Base-by-base conservation (phyloP, 192 early-diverging fungal species). In the Haplosporangium gracile region DNA sequence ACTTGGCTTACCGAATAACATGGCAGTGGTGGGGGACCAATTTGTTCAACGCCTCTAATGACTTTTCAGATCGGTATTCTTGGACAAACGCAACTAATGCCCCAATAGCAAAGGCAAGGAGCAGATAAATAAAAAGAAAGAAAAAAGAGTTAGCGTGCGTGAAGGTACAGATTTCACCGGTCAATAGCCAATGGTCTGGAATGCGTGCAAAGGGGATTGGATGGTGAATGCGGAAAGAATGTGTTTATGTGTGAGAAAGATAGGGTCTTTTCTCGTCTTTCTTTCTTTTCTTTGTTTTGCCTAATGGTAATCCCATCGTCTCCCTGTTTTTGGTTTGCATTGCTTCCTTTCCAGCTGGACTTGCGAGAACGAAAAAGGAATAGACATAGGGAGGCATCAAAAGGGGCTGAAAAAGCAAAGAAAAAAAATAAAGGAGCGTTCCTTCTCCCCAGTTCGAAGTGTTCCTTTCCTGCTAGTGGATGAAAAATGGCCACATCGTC, bases 1-100 rank as follows among this genome's bases (percentile, higher is more conserved):
- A n/a, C 78, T 13, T 5, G 36, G 40, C 85, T 74, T 92, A 96
- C 93, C 96, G 90, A 47, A 93, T 85, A n/a, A 96, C 92, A 89
- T 95, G 94, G 88, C 95, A 96, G 79, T 95, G 90, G 82, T 96
- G 95, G n/a, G 97, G 97, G 11, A 96, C 96, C 29, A 97, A 86
- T 72, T 95, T 94, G 86, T 96, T 96, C 70, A 97, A 84, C 8
- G 95, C 96, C 74, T 97, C 94, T 6, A 97, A 85, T 26, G 95
- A 96, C 82, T 97, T 93, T 80, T 96, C 95, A 10, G 95, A 96
- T 57, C 93, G 89, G 82, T 97, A 97, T 80, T 97, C 96, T 83
- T 97, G 96, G 10, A 96, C 92, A 89, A 97, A 97, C 1, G 96
- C 95, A 39, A 97, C 95, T 96, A 71, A 51, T 20, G 20, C 9